Base-by-base conservation (phyloP, 2,329 filamentous ascomycete genomes). In the Coleophoma eucalyptorum region DNA sequence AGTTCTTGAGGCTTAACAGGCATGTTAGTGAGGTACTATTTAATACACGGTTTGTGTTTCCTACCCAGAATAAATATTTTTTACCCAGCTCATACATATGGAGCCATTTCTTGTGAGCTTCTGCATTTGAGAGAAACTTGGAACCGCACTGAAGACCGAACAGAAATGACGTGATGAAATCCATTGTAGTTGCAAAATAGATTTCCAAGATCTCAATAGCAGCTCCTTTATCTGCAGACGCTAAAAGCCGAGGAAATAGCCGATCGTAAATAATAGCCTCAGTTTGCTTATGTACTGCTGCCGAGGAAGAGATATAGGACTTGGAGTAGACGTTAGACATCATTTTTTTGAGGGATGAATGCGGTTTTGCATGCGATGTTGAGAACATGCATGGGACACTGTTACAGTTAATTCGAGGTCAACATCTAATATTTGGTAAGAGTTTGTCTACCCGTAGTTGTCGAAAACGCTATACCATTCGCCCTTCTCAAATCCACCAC, bases 271-370 rank as follows among this genome's bases (percentile, higher is more conserved):
- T 58, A 26, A 90, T 75, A 0, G 65, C 65, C 5, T 72, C 67
- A 2, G 80, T 76, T 56, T 87, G 81, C 0, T 72, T 70, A 0
- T 72, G 70, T 21, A 88, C 69, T 3, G 83, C 72, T 1, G 73
- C 66, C 0, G 84, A 89, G 1, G 74, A 70, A 48, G 82, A 79
- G 46, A 94, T 69, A 43, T 76, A 81, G 0, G 87, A 87, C 61
- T 93, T 94, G 55, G 87, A 89, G 69, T 92, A 94, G 46, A 90
- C 78, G 59, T 90, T 84, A 49, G 86, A 85, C 35, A 94, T 65
- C 79, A 90, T 87, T 26, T 87, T 80, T 66, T 92, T 93, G 26
- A 87, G 76, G 18, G 72, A 69, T 0, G 84, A 83, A 65, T 93
- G 89, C 6, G 77, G 68, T 48, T 78, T 83, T 40, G 78, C 78